Base-by-base conservation (phyloP, 441 rosid species). In the Arabidopsis lyrata region DNA sequence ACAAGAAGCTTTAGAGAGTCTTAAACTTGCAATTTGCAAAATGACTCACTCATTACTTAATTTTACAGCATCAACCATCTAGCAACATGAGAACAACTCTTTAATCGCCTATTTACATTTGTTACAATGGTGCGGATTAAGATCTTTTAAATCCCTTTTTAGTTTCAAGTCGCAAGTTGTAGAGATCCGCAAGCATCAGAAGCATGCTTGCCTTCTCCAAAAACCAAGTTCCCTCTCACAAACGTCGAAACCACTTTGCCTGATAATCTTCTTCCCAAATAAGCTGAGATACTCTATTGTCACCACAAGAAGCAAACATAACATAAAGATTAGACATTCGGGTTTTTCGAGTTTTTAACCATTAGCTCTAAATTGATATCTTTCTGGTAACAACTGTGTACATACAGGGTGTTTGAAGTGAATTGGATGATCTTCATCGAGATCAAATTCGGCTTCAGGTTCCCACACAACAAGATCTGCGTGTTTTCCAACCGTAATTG, bases 401-500 rank as follows among this genome's bases (percentile, higher is more conserved):
- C 86, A 1, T 88, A 92, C 99, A 2, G 89, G 97, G 64, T 95
- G 89, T 84, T 95, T 95, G 47, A 86, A 34, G 83, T 68, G 83
- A 57, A 88, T 67, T 36, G 91, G 95, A 82, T 84, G 84, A 70
- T 88, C 86, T 73, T 81, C 70, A 12, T 86, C 70, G 8, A 95
- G 85, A 54, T 83, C 82, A 77, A 95, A 87, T 60, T 91, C 96
- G 0, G 35, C 70, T 41, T 85, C 87, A 68, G 99, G 97, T 61
- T 92, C 93, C 99, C 99, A 95, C 44, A 89, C 81, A 0, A 82
- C 87, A 27, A 95, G 70, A 74, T 95, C 99, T 2, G 99, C 99
- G 5, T 86, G 82, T 63, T 90, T 92, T 56, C 98, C 97, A 39
- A 84, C 81, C 2, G 77, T 83, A 66, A 95, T 86, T 36, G 83